Conservation (phyloP, 768 basidiomycete genomes). For the Royoungia palumana region DNA sequence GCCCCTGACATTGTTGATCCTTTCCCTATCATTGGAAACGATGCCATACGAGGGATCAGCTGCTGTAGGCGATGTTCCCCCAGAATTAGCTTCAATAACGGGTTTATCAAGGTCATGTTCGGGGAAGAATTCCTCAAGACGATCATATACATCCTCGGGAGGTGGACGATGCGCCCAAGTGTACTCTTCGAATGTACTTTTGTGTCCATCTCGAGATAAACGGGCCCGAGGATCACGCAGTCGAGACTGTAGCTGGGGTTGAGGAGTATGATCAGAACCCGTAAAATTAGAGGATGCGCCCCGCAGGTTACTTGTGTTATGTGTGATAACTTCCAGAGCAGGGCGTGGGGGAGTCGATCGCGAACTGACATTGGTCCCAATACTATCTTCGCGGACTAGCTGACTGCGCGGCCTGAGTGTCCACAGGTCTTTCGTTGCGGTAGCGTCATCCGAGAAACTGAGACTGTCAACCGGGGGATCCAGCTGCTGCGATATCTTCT, state of each 20-base stretch:
- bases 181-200: slow-evolving; percentile 60
- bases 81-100: slow-evolving; percentile 82
- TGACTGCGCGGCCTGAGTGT: slow-evolving; percentile 32
- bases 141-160: slow-evolving; percentile 90
- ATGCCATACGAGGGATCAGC: slow-evolving; percentile 48
- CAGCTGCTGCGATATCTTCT: slow-evolving; percentile 14
- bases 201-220: slow-evolving; percentile 27
- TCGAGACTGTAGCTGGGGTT: slow-evolving; percentile 12
- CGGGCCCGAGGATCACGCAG: slow-evolving; percentile 22
- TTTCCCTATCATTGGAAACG: slow-evolving; percentile 31
- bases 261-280: slow-evolving; percentile 15
- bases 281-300: slow-evolving; percentile 18
- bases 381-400: slow-evolving; percentile 20
- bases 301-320: slow-evolving; percentile 14
- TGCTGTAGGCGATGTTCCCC: slow-evolving; percentile 73
- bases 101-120: slow-evolving; percentile 95
- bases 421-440: slow-evolving; percentile 30
- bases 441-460: slow-evolving; percentile 27
- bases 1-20: slow-evolving; percentile 49
- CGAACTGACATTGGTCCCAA: slow-evolving; percentile 13
- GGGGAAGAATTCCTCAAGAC: slow-evolving; percentile 93
- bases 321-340: slow-evolving; percentile 30
- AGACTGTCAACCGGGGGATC: slow-evolving; percentile 19
- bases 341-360: slow-evolving; percentile 23
- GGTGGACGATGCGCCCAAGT: slow-evolving; percentile 90